Evolutionary conservation across 129 eudicot species (phyloP), one percentile per base, ranked within the genome.

Genomic region (Saussurea involucrata): DNA sequence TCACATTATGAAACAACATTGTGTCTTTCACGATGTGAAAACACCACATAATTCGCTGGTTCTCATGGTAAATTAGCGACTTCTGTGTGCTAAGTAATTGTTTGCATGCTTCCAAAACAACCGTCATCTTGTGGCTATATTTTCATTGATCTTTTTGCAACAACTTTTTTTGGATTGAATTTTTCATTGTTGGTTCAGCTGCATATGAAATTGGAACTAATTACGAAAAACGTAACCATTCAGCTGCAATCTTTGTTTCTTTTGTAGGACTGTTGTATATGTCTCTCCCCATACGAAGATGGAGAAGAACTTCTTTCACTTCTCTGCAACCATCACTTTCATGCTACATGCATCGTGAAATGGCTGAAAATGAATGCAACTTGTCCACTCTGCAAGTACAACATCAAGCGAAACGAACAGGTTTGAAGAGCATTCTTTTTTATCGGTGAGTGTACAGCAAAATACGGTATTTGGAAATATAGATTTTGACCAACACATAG

Each of bases 331-430:
- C 97, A 91, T 76, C 89, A 78, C 65, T 91, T 85, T 65, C 92
- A 91, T 22, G 73, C 84, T 3, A 65, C 86, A 57, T 91, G 97
- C 77, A 85, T 91, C 46, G 82, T 68, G 82, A 88, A 88, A 75
- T 91, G 97, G 97, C 97, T 91, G 20, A 88, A 81, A 82, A 87
- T 88, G 88, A 91, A 83, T 25, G 88, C 88, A 2, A 91, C 88
- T 17, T 91, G 97, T 75, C 97, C 97, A 3, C 90, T 91, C 24
- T 91, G 94, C 97, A 91, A 88, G 79, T 82, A 81, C 88, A 77
- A 81, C 81, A 85, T 90, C 53, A 76, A 78, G 76, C 88, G 76
- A 68, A 55, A 74, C n/a, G 88, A 81, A 24, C 89, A 82, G 57
- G 89, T 84, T 63, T 90, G 68, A 82, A 21, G 40, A 32, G 24